Conservation (phyloP, 208 protist genomes). For the Spongospora subterranea region DNA sequence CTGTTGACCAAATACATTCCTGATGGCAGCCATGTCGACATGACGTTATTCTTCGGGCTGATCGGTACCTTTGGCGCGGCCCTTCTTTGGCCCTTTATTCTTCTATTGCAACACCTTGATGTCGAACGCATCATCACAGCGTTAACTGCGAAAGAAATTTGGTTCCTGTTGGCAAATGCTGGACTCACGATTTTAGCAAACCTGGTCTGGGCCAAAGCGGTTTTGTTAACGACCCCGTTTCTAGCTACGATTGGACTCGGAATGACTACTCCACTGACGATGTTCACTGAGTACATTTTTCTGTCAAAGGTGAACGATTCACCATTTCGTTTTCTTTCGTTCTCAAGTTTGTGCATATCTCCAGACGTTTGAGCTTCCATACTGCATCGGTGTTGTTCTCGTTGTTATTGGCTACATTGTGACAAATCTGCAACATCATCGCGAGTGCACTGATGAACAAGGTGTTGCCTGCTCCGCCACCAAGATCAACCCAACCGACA, state of each 20-base stretch:
- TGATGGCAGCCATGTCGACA: not conserved
- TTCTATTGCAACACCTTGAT: constrained; percentile 14
- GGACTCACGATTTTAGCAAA: not conserved
- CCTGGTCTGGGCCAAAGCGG: constrained; percentile 36
- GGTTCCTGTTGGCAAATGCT: not conserved
- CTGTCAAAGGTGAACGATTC: not conserved
- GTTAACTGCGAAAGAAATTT: not conserved
- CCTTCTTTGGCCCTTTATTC: not conserved
- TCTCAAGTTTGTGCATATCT: not conserved
- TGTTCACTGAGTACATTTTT: not conserved
- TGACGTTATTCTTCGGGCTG: constrained; percentile 50
- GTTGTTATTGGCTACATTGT: constrained; percentile 28
- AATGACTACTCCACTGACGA: constrained; percentile 30
- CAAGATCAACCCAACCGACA: no score
- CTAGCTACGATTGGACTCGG: constrained; percentile 19
- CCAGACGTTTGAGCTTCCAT: not conserved
- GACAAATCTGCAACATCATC: not conserved
- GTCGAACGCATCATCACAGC: not conserved
- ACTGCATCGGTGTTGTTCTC: constrained; percentile 18
- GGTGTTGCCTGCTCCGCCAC: no score
- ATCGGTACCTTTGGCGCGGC: not conserved
- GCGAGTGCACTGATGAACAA: not conserved
- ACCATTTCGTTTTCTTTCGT: not conserved
- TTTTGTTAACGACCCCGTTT: constrained; percentile 19
- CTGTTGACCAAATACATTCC: not conserved